These are phyloP conservation scores for Cladosporium sp. DNA, from an alignment of 2,329 filamentous ascomycete species.

Conservation along the genomic window DNA sequence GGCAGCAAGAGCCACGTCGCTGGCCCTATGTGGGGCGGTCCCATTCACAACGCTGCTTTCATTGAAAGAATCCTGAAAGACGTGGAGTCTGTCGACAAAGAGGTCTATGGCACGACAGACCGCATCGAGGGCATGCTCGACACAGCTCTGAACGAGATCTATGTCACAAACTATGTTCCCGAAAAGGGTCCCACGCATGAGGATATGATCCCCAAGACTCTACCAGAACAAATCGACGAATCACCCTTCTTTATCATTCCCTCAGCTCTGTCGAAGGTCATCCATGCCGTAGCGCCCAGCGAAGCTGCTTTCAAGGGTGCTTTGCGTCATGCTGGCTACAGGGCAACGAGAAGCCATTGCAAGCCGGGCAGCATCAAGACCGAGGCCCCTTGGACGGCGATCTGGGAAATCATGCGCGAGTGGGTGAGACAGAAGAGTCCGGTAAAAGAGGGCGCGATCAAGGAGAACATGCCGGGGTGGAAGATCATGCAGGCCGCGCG, in stretches of 20 bases:
- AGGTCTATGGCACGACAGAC: constrained; percentile 72
- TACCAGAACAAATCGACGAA: constrained; percentile 63
- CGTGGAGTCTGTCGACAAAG: constrained; percentile 61
- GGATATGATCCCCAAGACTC: constrained; percentile 40
- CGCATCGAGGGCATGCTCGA: constrained; percentile 89
- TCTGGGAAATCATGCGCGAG: constrained; percentile 93
- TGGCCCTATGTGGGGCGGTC: constrained; percentile 93
- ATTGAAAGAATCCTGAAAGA: constrained; percentile 72
- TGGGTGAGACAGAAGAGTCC: constrained; percentile 81
- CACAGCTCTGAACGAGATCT: constrained; percentile 74
- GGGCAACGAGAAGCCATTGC: constrained; percentile 80
- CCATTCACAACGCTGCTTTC: constrained; percentile 79
- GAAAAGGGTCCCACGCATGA: constrained; percentile 6
- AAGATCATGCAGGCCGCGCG: constrained; percentile 48
- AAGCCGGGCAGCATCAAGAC: constrained; percentile 90
- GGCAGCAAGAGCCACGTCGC: constrained; percentile 80
- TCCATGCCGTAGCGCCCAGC: constrained; percentile 78
- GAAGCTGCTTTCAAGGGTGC: constrained; percentile 78
- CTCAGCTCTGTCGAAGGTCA: constrained; percentile 65
- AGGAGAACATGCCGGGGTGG: constrained; percentile 66
- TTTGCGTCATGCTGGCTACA: constrained; percentile 74
- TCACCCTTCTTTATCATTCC: constrained; percentile 86
- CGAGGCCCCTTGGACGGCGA: constrained; percentile 80
- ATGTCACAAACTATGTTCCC: constrained; percentile 23
- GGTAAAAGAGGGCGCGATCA: constrained; percentile 68